Percentiles rank a stretch among this genome's conserved stretches.
Evolutionary conservation across 169 alveolate species (phyloP).

Genomic region (Babesia ovis): DNA sequence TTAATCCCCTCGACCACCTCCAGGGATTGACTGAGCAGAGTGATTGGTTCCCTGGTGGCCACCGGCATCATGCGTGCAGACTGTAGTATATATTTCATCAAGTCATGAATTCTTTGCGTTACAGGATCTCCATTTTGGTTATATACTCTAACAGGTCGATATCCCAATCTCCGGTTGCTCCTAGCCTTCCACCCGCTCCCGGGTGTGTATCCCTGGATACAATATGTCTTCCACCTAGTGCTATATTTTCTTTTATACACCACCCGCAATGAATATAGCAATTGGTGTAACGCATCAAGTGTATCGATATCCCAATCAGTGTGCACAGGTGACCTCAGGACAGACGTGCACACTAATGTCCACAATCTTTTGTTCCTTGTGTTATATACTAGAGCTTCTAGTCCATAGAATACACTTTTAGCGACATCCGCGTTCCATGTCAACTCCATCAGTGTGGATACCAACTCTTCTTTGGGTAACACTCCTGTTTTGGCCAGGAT

Average conservation of each 20-base stretch:
- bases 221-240: no score
- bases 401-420: not conserved
- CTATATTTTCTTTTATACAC: no score
- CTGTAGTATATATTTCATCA: not conserved
- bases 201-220: slow-evolving; percentile 4
- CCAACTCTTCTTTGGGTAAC: not conserved
- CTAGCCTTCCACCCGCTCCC: not conserved
- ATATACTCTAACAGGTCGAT: no score
- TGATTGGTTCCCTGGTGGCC: not conserved
- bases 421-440: slow-evolving; percentile 1
- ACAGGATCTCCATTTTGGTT: no score
- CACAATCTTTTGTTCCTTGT: no score
- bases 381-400: no score
- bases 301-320: slow-evolving; percentile 13
- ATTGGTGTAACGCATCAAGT: not conserved
- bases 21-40: slow-evolving; percentile 7
- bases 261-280: not conserved
- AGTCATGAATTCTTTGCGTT: no score
- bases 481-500: not conserved
- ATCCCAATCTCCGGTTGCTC: no score
- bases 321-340: no score
- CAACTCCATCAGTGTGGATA: not conserved
- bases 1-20: not conserved
- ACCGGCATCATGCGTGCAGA: not conserved
- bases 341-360: no score